Evolutionary conservation across 2,329 filamentous ascomycete genomes (phyloP).

Genomic region (Leptographium wingfieldii): DNA sequence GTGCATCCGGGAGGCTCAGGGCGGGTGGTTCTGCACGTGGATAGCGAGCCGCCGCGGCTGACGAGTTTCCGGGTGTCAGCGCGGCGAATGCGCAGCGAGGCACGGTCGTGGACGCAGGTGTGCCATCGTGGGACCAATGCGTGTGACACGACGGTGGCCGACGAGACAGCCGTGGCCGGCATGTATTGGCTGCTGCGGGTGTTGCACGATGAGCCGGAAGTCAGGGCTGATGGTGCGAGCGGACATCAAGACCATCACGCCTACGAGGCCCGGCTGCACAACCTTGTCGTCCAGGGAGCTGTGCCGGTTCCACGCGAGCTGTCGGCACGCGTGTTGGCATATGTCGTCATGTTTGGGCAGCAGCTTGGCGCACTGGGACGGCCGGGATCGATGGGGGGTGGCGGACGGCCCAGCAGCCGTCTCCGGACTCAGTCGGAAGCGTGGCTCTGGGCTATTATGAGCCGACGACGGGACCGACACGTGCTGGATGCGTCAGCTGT

Average conservation of each 20-base stretch:
- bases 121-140: slow-evolving; percentile 3
- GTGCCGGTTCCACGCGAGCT: slow-evolving; percentile 3
- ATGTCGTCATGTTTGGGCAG: slow-evolving; percentile 5
- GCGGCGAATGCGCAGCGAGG: slow-evolving; percentile 11
- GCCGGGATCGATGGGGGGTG: neutral
- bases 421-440: neutral
- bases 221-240: neutral
- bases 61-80: slow-evolving; percentile 24
- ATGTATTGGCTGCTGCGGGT: slow-evolving; percentile 11
- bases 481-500: slow-evolving; percentile 1
- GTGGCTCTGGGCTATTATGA: slow-evolving; percentile 6
- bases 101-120: slow-evolving; percentile 2
- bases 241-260: neutral
- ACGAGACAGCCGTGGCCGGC: slow-evolving; percentile 7
- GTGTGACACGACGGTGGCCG: slow-evolving; percentile 3
- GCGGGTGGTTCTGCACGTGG: slow-evolving; percentile 3
- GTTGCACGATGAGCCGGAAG: slow-evolving; percentile 4
- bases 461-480: slow-evolving; percentile 1
- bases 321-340: slow-evolving; percentile 9
- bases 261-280: neutral
- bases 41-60: slow-evolving; percentile 18
- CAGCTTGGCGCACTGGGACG: slow-evolving; percentile 5
- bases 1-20: slow-evolving; percentile 3
- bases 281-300: neutral
- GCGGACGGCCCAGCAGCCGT: neutral